Base-by-base conservation (phyloP, 768 basidiomycete species). In the Pulveroboletus frians region DNA sequence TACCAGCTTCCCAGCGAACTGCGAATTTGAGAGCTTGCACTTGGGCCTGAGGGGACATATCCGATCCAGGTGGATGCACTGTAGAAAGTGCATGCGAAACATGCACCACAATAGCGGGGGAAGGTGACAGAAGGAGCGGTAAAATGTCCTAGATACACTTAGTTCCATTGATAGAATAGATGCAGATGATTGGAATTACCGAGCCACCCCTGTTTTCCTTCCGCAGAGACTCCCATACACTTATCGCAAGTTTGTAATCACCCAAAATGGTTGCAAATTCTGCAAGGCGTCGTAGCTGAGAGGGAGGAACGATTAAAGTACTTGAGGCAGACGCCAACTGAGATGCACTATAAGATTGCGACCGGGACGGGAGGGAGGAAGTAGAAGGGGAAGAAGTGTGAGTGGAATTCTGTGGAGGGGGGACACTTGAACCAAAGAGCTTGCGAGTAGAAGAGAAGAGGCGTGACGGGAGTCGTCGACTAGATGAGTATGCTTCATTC, bases 261-360 rank as follows among this genome's bases (percentile, higher is more conserved):
- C 92, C 88, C 3, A 98, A 69, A 50, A 94, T 81, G 17, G 96
- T 96, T 9, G 92, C 84, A 69, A 98, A 94, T 66, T 99, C 96
- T 9, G 93, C 96, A 4, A 98, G 73, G n/a, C 95, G 83, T 39
- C 92, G 78, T 54, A 85, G 82, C 58, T 86, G 89, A 5, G 83
- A 75, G 7, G 81, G 80, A 7, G 78, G 75, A 23, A 73, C 61
- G 35, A 53, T 42, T 2, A 50, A 36, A 38, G 50, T 53, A 29
- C n/a, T 41, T 34, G 48, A 59, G 20, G 51, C 50, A 35, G 59
- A 55, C 30, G 59, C 21, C 1, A 52, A 44, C 70, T 69, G 42
- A 10, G 72, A 59, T 65, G 68, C 31, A 68, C 65, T 57, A 61
- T 70, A 56, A 65, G 69, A 51, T 61, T 75, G 52, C 60, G 75